Conservation (phyloP, 495 filamentous ascomycete genomes). For the Penicillium samsonianum region DNA sequence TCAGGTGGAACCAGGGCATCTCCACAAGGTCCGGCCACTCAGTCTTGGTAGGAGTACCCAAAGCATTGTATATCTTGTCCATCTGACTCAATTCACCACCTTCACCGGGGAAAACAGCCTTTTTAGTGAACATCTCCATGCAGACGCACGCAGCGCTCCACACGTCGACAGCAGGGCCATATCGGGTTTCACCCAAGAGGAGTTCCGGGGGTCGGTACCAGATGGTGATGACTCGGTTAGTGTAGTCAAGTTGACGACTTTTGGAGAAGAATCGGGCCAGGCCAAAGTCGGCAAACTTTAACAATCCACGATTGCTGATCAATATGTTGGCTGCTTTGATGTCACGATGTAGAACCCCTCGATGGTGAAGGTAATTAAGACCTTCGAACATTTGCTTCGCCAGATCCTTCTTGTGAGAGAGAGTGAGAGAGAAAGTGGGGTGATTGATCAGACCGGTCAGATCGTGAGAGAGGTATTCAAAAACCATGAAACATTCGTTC, state of each 20-base stretch:
- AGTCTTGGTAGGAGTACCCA: slow-evolving; percentile 80
- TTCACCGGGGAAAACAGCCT: slow-evolving; percentile 94
- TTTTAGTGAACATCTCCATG: slow-evolving; percentile 93
- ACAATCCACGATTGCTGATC: slow-evolving; percentile 79
- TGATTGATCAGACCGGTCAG: slow-evolving; percentile 88
- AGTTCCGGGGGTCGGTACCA: slow-evolving; percentile 97
- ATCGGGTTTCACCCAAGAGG: slow-evolving; percentile 89
- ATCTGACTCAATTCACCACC: slow-evolving; percentile 93
- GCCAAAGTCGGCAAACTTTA: slow-evolving; percentile 97
- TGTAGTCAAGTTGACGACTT: slow-evolving; percentile 90
- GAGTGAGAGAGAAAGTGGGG: slow-evolving; percentile 83
- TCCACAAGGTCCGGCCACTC: slow-evolving; percentile 88
- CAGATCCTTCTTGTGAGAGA: slow-evolving; percentile 89
- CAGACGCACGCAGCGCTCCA: slow-evolving; percentile 98
- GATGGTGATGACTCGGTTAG: slow-evolving; percentile 93
- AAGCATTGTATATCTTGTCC: slow-evolving; percentile 89
- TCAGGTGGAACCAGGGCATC: slow-evolving; percentile 94
- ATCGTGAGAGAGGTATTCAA: slow-evolving; percentile 97
- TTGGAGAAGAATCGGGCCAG: slow-evolving; percentile 97
- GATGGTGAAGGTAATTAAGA: slow-evolving; percentile 88
- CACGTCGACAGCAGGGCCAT: slow-evolving; percentile 92
- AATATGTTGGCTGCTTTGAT: slow-evolving; percentile 96
- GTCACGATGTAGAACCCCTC: slow-evolving; percentile 92
- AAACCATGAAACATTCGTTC: slow-evolving; percentile 99
- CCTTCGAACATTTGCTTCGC: slow-evolving; percentile 93